Evolutionary conservation across 2,329 filamentous ascomycete species (phyloP), one percentile per base, ranked within the genome.

Genomic region (Scedosporium boydii): DNA sequence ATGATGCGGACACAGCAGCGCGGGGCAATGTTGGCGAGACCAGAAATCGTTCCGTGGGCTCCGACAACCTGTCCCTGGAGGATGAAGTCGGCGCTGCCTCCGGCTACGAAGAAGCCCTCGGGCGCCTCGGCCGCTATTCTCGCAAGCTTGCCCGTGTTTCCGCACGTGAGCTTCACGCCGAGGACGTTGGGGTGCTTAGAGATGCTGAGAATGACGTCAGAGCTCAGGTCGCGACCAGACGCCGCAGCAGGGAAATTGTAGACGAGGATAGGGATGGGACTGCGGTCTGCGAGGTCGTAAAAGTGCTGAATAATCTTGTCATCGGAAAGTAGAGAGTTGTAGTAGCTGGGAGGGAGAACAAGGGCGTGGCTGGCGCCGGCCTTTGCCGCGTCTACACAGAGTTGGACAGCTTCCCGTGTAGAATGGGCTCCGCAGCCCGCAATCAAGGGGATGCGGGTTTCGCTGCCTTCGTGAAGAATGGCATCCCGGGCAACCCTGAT

Each of bases 371-470:
- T 87, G 66, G 87, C 89, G 62, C 90, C 90, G 44, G 84, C 80
- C 41, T 82, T 79, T 67, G 82, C 84, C 14, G 89, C 89, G 69
- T 91, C 88, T 64, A 78, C 75, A 75, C 88, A 91, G 63, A 88
- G 78, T 64, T 85, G 79, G 64, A 93, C 82, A n/a, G 87, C 86
- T 75, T 93, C 89, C 62, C 87, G 82, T 6, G 87, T 90, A 59
- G 88, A 91, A 69, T 91, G 87, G 58, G 85, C 82, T 62, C 88
- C 88, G 68, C 87, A 90, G 57, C 90, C 90, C 41, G 91, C 90
- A 64, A 93, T 89, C 66, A 93, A 75, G 46, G 89, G 88, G 74
- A 91, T 79, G 66, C 82, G 76, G 1, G 78, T 70, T 73, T 83
- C 90, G 2, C 88, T 87, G n/a, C 51, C 60, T 10, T 81, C 78